Conservation (phyloP, 2,329 filamentous ascomycete species). For the Verticillium alfalfae region DNA sequence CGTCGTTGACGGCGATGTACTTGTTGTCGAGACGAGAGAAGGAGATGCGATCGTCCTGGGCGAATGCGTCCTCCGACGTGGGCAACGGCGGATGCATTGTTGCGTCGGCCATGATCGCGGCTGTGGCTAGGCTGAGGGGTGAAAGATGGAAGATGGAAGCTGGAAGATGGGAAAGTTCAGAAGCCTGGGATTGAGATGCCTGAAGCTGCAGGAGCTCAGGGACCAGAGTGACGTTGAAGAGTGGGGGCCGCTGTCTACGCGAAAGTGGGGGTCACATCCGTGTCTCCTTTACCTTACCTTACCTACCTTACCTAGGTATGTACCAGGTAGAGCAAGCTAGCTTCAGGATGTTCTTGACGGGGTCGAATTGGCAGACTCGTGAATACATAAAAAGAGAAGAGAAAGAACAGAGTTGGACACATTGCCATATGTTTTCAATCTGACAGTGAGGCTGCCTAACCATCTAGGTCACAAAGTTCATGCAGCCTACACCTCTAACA, state of each 20-base stretch:
- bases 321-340: no score
- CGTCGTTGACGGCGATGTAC: conserved; percentile 75
- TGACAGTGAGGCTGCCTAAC: no score
- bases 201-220: neutral
- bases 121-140: neutral
- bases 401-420: no score
- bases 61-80: conserved; percentile 62
- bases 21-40: conserved; percentile 80
- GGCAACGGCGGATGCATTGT: conserved; percentile 42
- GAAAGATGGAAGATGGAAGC: neutral
- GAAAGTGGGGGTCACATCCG: neutral
- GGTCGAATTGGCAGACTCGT: no score
- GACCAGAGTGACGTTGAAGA: neutral
- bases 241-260: neutral
- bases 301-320: no score
- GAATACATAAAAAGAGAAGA: no score
- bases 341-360: no score
- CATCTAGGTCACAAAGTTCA: no score
- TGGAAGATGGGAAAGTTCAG: neutral
- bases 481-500: no score
- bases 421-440: no score
- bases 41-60: conserved; percentile 74
- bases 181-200: neutral
- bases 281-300: no score
- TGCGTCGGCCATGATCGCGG: conserved; percentile 4